These are phyloP conservation scores for Aspergillus chevalieri DNA, from an alignment of 2,329 filamentous ascomycete species.

Conservation along the genomic window DNA sequence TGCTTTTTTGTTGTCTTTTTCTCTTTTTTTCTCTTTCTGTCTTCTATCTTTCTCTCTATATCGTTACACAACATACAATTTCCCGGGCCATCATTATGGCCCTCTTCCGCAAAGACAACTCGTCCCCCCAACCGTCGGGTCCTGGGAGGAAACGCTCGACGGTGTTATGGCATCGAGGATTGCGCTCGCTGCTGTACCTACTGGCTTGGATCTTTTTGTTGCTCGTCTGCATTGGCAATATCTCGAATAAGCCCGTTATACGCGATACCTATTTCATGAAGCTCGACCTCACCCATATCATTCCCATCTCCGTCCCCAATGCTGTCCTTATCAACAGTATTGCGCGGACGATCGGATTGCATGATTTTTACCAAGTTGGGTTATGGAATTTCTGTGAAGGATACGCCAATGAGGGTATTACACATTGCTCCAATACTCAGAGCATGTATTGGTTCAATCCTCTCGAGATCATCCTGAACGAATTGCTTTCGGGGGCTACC, in stretches of 20 bases:
- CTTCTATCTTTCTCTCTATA: no score
- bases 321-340: constrained; percentile 77
- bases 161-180: constrained; percentile 53
- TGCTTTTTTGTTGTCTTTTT: no score
- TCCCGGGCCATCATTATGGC: constrained; percentile 1
- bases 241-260: constrained; percentile 55
- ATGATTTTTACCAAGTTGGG: constrained; percentile 91
- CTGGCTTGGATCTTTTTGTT: constrained; percentile 72
- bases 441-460: constrained; percentile 88
- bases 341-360: constrained; percentile 75
- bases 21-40: no score
- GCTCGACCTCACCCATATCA: constrained; percentile 74
- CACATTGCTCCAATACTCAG: constrained; percentile 64
- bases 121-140: constrained; percentile 15
- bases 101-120: constrained; percentile 17
- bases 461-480: constrained; percentile 69
- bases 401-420: constrained; percentile 63
- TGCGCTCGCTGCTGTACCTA: constrained; percentile 65
- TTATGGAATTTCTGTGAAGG: constrained; percentile 92
- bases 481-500: constrained; percentile 74
- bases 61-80: no score
- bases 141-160: constrained; percentile 25
- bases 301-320: constrained; percentile 66
- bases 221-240: constrained; percentile 73
- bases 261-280: constrained; percentile 75